Evolutionary conservation across 352 stramenopile genomes (phyloP).

Genomic region (Phytophthora brassicae): DNA sequence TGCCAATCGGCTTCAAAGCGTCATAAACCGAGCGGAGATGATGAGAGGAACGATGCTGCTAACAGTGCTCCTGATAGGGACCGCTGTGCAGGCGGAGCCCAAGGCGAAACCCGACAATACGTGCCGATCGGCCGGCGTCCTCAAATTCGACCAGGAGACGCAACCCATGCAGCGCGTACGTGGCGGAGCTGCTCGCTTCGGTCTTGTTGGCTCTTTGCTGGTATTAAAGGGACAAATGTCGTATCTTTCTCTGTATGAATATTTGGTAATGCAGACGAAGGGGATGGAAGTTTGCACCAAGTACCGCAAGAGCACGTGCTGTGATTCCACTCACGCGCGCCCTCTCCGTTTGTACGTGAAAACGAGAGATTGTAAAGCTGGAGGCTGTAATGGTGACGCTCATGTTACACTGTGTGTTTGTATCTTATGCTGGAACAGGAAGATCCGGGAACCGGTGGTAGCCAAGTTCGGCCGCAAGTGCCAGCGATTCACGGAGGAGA

Average conservation of each 20-base stretch:
- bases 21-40: slow-evolving; percentile 11
- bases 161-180: slow-evolving; percentile 68
- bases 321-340: slow-evolving; percentile 67
- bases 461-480: slow-evolving; percentile 73
- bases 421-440: slow-evolving; percentile 34
- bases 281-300: slow-evolving; percentile 79
- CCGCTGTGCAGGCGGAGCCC: slow-evolving; percentile 23
- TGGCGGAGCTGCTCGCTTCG: neutral
- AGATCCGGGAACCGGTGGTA: slow-evolving; percentile 77
- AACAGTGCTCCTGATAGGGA: slow-evolving; percentile 11
- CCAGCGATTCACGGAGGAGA: slow-evolving; percentile 63
- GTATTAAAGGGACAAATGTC: neutral
- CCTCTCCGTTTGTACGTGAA: slow-evolving; percentile 61
- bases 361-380: neutral
- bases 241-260: slow-evolving; percentile 7
- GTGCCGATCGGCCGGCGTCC: slow-evolving; percentile 59
- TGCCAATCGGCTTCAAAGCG: slow-evolving; percentile 10
- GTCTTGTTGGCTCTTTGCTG: neutral
- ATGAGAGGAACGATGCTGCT: slow-evolving; percentile 31
- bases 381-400: neutral
- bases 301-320: slow-evolving; percentile 83
- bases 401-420: slow-evolving; percentile 6
- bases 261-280: slow-evolving; percentile 40
- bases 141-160: slow-evolving; percentile 72
- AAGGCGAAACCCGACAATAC: slow-evolving; percentile 35